A percentile compares a stretch with the other conserved stretches of the same genome.
Evolutionary conservation across 768 basidiomycete genomes (phyloP).

Genomic region (Scleroderma bovista): DNA sequence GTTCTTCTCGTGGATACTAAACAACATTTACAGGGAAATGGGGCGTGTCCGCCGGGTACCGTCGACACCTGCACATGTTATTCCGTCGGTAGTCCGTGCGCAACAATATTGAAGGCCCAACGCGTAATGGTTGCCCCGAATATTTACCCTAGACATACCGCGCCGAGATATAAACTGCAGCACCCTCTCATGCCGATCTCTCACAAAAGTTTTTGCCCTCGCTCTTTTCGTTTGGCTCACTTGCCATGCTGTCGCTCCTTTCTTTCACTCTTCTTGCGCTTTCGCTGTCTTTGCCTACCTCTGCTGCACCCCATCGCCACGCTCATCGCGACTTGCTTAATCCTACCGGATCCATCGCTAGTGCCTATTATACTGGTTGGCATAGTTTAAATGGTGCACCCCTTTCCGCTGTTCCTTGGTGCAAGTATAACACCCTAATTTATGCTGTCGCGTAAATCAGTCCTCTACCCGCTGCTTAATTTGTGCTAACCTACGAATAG

Average conservation of each 20-base stretch:
- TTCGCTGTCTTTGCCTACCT: neutral
- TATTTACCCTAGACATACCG: too few relatives aligned
- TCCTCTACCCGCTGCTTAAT: neutral
- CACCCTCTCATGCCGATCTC: too few relatives aligned
- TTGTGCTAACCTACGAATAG: neutral
- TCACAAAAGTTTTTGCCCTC: neutral
- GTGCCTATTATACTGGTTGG: constrained; percentile 2
- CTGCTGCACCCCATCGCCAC: neutral
- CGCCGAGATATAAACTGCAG: too few relatives aligned
- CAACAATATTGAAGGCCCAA: too few relatives aligned
- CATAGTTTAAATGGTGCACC: constrained; percentile 31
- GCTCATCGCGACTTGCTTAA: too few relatives aligned
- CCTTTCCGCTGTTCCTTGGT: constrained; percentile 41
- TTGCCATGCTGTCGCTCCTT: neutral
- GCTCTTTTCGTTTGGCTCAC: neutral
- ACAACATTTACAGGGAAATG: too few relatives aligned
- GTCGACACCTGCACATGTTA: too few relatives aligned
- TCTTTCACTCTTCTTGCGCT: neutral
- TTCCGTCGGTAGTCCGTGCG: too few relatives aligned
- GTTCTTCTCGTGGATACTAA: too few relatives aligned
- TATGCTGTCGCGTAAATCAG: constrained; percentile 54
- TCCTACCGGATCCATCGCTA: neutral
- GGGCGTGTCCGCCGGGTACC: too few relatives aligned
- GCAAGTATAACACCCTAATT: constrained; percentile 47
- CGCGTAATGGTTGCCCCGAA: too few relatives aligned